Evolutionary conservation across 2,329 filamentous ascomycete species (phyloP).

Genomic region (Chaetomium strumarium): DNA sequence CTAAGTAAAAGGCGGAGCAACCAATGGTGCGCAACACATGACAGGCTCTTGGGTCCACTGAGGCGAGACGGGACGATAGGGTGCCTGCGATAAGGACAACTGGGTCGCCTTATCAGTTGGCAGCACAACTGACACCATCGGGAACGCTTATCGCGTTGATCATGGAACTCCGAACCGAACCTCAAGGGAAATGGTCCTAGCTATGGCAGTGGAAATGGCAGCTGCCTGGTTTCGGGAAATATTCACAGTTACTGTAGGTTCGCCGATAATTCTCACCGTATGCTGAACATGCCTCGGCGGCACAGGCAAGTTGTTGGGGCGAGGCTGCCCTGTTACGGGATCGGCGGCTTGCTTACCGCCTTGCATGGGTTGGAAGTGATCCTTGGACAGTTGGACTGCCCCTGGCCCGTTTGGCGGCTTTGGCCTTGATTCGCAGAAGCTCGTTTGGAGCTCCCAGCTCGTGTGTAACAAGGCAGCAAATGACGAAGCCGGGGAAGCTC

Average conservation of each 20-base stretch:
- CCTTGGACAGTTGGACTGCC: not conserved
- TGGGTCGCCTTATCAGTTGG: not conserved
- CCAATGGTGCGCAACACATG: conserved; percentile 17
- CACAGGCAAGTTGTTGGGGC: conserved; percentile 4
- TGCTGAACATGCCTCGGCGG: not conserved
- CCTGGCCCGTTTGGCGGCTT: not conserved
- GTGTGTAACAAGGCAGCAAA: conserved; percentile 7
- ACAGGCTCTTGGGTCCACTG: conserved; percentile 6
- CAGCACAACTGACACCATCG: conserved; percentile 1
- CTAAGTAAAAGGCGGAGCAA: conserved; percentile 21
- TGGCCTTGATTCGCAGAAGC: conserved; percentile 14
- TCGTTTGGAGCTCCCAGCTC: conserved; percentile 12
- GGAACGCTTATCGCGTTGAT: not conserved
- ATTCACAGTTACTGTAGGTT: not conserved
- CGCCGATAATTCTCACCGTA: not conserved
- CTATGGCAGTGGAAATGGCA: not conserved
- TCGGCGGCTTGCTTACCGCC: conserved; percentile 15
- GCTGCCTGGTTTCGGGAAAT: not conserved
- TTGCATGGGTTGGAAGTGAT: conserved; percentile 10
- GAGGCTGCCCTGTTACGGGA: conserved; percentile 10
- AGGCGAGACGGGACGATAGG: conserved; percentile 16
- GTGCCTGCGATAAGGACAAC: conserved; percentile 13
- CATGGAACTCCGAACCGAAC: not conserved
- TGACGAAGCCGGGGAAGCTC: not conserved
- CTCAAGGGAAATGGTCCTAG: not conserved